These are phyloP conservation scores for Nemania sp. DNA, from an alignment of 2,329 filamentous ascomycete genomes.

Conservation along the genomic window DNA sequence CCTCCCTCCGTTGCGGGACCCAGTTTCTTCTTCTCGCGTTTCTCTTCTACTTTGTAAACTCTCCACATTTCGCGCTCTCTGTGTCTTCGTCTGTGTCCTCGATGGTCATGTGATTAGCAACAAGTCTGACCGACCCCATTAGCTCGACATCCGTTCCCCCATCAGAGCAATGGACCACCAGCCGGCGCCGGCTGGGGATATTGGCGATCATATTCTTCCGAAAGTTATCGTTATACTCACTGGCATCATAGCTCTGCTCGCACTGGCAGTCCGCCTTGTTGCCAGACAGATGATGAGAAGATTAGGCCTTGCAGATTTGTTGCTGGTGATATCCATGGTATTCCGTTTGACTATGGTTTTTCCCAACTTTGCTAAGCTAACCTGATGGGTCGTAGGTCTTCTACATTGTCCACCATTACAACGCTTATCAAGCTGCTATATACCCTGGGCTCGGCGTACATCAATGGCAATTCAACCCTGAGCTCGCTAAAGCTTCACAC, in stretches of 20 bases:
- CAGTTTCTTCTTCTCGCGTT: background rate
- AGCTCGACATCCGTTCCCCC: constrained; percentile 11
- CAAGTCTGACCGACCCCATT: constrained; percentile 6
- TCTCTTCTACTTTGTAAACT: constrained; percentile 9
- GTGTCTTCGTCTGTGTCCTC: background rate
- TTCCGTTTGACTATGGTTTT: background rate
- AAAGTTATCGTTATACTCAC: constrained; percentile 28
- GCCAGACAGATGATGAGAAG: constrained; percentile 28
- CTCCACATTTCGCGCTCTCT: background rate
- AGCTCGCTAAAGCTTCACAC: constrained; percentile 32
- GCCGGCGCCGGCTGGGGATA: constrained; percentile 24
- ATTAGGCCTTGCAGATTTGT: constrained; percentile 31
- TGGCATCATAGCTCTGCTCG: constrained; percentile 26
- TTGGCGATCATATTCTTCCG: constrained; percentile 31
- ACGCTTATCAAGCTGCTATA: constrained; percentile 35
- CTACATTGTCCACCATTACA: constrained; percentile 33
- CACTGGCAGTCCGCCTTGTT: constrained; percentile 22
- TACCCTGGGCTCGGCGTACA: constrained; percentile 37
- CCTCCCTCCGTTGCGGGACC: background rate
- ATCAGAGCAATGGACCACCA: constrained; percentile 15
- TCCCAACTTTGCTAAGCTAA: background rate
- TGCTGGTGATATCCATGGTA: constrained; percentile 37
- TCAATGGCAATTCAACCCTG: constrained; percentile 32
- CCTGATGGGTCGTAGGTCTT: constrained; percentile 21
- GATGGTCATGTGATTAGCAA: constrained; percentile 19